Percentiles rank a stretch among this genome's conserved stretches.
Evolutionary conservation across 1,284 basidiomycete genomes (phyloP).

Genomic region (Ustilago sp.): DNA sequence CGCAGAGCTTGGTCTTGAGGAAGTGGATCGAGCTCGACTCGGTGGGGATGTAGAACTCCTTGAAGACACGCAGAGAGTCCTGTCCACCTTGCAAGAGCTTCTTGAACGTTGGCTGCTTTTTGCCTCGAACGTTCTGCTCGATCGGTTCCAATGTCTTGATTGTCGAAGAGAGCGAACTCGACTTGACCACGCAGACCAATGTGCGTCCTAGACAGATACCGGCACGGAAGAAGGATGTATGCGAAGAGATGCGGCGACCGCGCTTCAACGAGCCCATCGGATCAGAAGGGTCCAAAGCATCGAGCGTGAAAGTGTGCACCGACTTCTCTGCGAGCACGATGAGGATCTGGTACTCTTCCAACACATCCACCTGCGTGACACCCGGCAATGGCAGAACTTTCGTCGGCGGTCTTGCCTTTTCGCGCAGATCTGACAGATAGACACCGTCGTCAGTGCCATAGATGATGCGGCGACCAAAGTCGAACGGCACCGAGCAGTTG

Average conservation of each 20-base stretch:
- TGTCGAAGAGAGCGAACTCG: slow-evolving; percentile 90
- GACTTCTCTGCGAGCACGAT: slow-evolving; percentile 90
- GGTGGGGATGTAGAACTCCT: slow-evolving; percentile 97
- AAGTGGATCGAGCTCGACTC: slow-evolving; percentile 97
- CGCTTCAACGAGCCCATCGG: slow-evolving; percentile 90
- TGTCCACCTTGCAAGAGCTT: slow-evolving; percentile 93
- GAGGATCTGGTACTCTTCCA: slow-evolving; percentile 95
- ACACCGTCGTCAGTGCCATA: slow-evolving; percentile 98
- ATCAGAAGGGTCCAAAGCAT: slow-evolving; percentile 89
- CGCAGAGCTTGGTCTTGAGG: slow-evolving; percentile 95
- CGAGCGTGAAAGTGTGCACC: slow-evolving; percentile 95
- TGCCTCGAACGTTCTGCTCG: slow-evolving; percentile 82
- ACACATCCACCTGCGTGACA: slow-evolving; percentile 93
- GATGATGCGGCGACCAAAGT: slow-evolving; percentile 85
- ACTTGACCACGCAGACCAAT: slow-evolving; percentile 98
- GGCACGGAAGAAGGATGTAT: slow-evolving; percentile 98
- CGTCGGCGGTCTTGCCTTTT: slow-evolving; percentile 78
- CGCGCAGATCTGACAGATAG: slow-evolving; percentile 87
- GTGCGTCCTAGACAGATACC: slow-evolving; percentile 91
- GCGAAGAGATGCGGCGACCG: slow-evolving; percentile 92
- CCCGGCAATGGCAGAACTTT: slow-evolving; percentile 90
- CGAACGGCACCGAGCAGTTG: slow-evolving; percentile 93
- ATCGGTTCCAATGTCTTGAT: slow-evolving; percentile 98
- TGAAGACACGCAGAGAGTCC: slow-evolving; percentile 92
- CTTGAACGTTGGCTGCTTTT: slow-evolving; percentile 85